phyloP scores from a whole-genome alignment of 1,284 basidiomycete species.

The Microbotryomycetes sp. region DNA sequence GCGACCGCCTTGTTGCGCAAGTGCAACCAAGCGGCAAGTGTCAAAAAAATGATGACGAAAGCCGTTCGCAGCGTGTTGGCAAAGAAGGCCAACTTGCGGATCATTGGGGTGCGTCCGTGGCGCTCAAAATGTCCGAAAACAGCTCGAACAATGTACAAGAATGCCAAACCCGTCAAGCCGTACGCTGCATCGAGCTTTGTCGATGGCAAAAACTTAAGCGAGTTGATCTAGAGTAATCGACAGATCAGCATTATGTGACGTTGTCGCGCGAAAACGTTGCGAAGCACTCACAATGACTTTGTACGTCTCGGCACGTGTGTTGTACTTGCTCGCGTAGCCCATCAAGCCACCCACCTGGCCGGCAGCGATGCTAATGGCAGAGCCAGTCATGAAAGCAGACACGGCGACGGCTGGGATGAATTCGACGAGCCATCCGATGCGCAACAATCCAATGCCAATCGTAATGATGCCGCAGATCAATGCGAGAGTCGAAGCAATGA shows the following conservation, averaged over 20 bases:
- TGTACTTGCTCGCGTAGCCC: conserved; percentile 68
- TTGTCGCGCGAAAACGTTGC: no score
- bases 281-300: conserved; percentile 53
- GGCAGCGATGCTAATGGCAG: conserved; percentile 53
- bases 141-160: conserved; percentile 70
- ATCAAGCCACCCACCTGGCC: conserved; percentile 80
- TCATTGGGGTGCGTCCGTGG: conserved; percentile 16
- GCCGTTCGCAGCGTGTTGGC: conserved; percentile 70
- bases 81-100: conserved; percentile 80
- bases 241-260: no score
- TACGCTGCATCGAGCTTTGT: conserved; percentile 80
- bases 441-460: conserved; percentile 83
- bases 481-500: conserved; percentile 79
- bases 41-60: conserved; percentile 75
- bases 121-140: conserved; percentile 48
- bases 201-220: conserved; percentile 69
- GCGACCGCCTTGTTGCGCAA: conserved; percentile 55
- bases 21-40: conserved; percentile 77
- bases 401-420: conserved; percentile 89
- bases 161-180: conserved; percentile 68
- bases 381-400: conserved; percentile 64
- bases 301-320: conserved; percentile 75
- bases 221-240: conserved; percentile 68
- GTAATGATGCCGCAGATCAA: conserved; percentile 89
- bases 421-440: conserved; percentile 91